These are phyloP conservation scores for Heliosperma pusillum DNA, from an alignment of 148 eudicot genomes.

Conservation along the genomic window DNA sequence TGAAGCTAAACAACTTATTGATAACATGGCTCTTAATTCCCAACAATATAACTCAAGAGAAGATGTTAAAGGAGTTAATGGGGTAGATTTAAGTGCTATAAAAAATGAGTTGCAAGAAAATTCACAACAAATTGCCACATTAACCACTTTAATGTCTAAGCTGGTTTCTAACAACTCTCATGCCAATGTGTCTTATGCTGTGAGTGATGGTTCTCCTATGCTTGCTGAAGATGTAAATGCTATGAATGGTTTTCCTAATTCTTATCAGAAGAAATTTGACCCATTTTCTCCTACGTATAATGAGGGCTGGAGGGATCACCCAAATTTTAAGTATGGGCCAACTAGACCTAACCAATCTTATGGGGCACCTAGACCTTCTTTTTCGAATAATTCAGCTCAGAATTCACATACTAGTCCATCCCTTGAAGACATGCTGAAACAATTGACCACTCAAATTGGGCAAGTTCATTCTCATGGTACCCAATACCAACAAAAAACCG, in stretches of 20 bases:
- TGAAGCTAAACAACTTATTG: neutral
- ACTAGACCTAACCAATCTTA: neutral
- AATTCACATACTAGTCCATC: neutral
- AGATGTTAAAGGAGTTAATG: neutral
- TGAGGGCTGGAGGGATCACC: slow-evolving; percentile 11
- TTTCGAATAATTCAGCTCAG: neutral
- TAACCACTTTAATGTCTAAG: slow-evolving; percentile 16
- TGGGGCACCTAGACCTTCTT: neutral
- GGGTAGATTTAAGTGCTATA: slow-evolving; percentile 2
- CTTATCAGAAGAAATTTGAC: slow-evolving; percentile 7
- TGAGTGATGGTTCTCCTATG: neutral
- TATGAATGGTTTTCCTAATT: neutral
- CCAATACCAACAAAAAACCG: slow-evolving; percentile 10
- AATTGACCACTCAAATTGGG: slow-evolving; percentile 10
- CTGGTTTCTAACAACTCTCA: slow-evolving; percentile 6
- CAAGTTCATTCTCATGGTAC: neutral
- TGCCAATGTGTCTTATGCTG: neutral
- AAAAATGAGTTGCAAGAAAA: slow-evolving; percentile 1
- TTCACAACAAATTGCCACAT: slow-evolving; percentile 16
- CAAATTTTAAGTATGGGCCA: slow-evolving; percentile 11
- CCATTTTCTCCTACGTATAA: neutral
- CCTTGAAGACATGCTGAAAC: slow-evolving; percentile 5
- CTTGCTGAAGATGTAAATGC: slow-evolving; percentile 12
- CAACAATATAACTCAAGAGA: slow-evolving; percentile 7
- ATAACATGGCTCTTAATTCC: slow-evolving; percentile 9